A percentile compares a stretch with the other conserved stretches of the same genome.
phyloP scores from a whole-genome alignment of 1,284 basidiomycete species.

The Amylostereum areolatum region DNA sequence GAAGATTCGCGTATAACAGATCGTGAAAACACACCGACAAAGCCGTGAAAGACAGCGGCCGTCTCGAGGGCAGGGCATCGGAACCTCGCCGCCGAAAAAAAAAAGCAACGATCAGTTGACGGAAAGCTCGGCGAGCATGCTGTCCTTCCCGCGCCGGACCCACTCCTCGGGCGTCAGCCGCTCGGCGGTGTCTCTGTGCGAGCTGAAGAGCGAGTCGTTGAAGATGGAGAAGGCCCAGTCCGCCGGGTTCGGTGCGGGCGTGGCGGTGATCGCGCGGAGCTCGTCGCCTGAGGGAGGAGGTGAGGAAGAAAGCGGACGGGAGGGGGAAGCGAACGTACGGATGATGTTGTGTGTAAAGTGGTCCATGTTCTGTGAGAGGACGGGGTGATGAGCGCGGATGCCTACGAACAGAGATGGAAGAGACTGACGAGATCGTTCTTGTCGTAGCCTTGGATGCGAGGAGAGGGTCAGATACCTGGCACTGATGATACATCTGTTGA shows the following conservation, averaged over 20 bases:
- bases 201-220: slow-evolving; percentile 49
- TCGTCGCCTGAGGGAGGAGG: slow-evolving; percentile 37
- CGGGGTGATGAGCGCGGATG: slow-evolving; percentile 3
- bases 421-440: slow-evolving; percentile 57
- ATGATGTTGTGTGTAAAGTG: slow-evolving; percentile 65
- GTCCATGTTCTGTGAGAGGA: slow-evolving; percentile 44
- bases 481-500: slow-evolving; percentile 6
- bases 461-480: neutral
- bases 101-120: too few relatives aligned
- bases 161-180: slow-evolving; percentile 47
- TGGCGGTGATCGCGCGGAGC: slow-evolving; percentile 48
- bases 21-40: too few relatives aligned
- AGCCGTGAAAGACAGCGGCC: too few relatives aligned
- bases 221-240: slow-evolving; percentile 53
- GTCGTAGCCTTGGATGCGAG: slow-evolving; percentile 41
- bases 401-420: slow-evolving; percentile 1
- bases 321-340: slow-evolving; percentile 29
- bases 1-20: too few relatives aligned
- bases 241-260: slow-evolving; percentile 48
- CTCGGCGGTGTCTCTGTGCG: slow-evolving; percentile 26
- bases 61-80: too few relatives aligned
- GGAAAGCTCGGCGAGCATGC: slow-evolving; percentile 34
- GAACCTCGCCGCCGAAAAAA: too few relatives aligned
- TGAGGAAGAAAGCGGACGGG: neutral
- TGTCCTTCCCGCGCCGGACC: slow-evolving; percentile 39